Conservation (phyloP, 2,329 filamentous ascomycete species). For the Daldinia sp. region DNA sequence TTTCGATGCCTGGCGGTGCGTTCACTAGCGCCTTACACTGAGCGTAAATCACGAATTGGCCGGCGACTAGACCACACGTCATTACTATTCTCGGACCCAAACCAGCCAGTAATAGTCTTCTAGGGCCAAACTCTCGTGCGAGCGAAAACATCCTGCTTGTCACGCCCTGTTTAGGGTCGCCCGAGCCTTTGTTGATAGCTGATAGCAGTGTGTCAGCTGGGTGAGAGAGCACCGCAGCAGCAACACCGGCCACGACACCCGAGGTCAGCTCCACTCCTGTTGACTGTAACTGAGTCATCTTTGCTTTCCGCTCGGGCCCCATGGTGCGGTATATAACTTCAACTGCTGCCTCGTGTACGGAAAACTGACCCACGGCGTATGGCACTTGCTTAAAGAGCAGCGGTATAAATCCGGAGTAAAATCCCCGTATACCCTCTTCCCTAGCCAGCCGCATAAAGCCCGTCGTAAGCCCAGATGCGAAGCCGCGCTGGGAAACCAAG, state of each 20-base stretch:
- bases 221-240: constrained; percentile 87
- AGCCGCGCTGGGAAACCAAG: constrained; percentile 82
- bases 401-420: constrained; percentile 91
- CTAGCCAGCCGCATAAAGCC: constrained; percentile 79
- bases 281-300: constrained; percentile 73
- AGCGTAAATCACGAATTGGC: constrained; percentile 64
- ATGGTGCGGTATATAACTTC: constrained; percentile 76
- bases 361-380: constrained; percentile 94
- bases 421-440: constrained; percentile 79
- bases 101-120: constrained; percentile 56
- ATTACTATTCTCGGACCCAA: constrained; percentile 61
- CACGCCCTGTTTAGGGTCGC: constrained; percentile 56
- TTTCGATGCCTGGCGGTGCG: constrained; percentile 60
- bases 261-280: constrained; percentile 86
- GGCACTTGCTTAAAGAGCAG: constrained; percentile 90
- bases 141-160: constrained; percentile 62
- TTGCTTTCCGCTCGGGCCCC: constrained; percentile 72
- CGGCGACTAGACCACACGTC: constrained; percentile 62
- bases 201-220: constrained; percentile 75
- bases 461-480: constrained; percentile 73
- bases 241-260: constrained; percentile 87
- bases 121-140: constrained; percentile 60
- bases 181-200: constrained; percentile 64
- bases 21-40: constrained; percentile 63
- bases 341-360: constrained; percentile 88